phyloP scores from a whole-genome alignment of 225 moss, liverwort and hornwort genomes.

The Antitrichia curtipendula region DNA sequence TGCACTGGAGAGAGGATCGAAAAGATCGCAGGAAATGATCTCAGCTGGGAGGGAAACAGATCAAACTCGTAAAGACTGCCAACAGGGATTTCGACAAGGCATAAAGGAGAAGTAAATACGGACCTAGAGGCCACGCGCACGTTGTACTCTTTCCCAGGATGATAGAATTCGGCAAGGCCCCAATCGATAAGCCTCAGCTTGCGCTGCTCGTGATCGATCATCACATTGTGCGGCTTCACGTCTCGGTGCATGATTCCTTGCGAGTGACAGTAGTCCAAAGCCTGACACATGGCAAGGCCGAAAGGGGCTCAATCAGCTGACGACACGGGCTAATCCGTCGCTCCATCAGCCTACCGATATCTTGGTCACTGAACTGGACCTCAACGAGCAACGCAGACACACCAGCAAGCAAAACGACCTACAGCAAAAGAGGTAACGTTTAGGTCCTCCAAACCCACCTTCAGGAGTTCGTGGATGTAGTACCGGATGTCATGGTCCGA shows the following conservation, averaged over 20 bases:
- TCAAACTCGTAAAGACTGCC: not conserved
- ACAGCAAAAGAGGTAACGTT: not conserved
- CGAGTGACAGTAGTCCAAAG: slow-evolving; percentile 93
- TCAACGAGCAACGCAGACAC: not conserved
- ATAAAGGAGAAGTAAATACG: not conserved
- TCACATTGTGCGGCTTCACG: slow-evolving; percentile 96
- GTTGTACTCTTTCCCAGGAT: slow-evolving; percentile 89
- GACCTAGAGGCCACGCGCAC: slow-evolving; percentile 91
- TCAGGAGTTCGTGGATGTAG: slow-evolving; percentile 90
- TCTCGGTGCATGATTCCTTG: slow-evolving; percentile 99
- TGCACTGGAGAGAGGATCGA: not conserved
- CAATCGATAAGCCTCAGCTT: slow-evolving; percentile 95
- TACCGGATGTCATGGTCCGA: slow-evolving; percentile 94
- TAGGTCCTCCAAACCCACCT: slow-evolving; percentile 32
- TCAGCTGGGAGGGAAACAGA: not conserved
- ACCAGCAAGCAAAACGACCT: not conserved
- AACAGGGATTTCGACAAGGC: too few species aligned
- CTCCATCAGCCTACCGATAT: not conserved
- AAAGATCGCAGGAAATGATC: not conserved
- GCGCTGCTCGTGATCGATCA: slow-evolving; percentile 98
- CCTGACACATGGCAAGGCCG: slow-evolving; percentile 16
- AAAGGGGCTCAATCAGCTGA: not conserved
- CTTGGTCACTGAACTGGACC: not conserved
- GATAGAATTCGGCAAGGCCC: slow-evolving; percentile 97
- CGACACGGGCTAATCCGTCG: not conserved